Conservation (phyloP, 495 filamentous ascomycete genomes). For the Coniosporium apollinis region DNA sequence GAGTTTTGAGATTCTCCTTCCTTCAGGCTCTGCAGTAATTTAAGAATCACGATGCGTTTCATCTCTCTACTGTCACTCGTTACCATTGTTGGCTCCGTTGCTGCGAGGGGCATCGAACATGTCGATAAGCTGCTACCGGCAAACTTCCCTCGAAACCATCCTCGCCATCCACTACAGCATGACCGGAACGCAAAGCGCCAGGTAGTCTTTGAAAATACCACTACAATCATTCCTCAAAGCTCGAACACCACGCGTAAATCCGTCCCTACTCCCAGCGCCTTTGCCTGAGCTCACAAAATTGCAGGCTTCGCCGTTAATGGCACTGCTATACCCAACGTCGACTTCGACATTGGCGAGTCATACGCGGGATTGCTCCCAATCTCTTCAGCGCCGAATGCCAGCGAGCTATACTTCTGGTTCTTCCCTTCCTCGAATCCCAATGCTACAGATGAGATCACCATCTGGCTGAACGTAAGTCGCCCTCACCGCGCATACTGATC, state of each 20-base stretch:
- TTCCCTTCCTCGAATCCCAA: constrained; percentile 19
- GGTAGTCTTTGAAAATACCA: no score
- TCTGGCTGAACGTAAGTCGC: constrained; percentile 26
- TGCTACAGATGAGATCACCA: constrained; percentile 19
- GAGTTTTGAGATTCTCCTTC: neutral
- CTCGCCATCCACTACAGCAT: no score
- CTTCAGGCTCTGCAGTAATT: neutral
- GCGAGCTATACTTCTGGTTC: constrained; percentile 27
- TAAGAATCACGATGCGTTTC: constrained; percentile 6
- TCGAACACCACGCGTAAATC: constrained; percentile 18
- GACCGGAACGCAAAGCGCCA: no score
- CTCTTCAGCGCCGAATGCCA: constrained; percentile 14
- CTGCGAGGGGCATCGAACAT: constrained; percentile 14
- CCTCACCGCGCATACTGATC: neutral
- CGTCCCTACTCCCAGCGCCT: neutral
- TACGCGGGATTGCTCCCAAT: constrained; percentile 26
- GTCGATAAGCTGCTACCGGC: constrained; percentile 9
- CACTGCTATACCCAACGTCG: constrained; percentile 22
- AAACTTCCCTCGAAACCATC: neutral
- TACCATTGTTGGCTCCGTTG: constrained; percentile 13
- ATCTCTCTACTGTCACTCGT: constrained; percentile 10
- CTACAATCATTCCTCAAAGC: constrained; percentile 20
- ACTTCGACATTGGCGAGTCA: constrained; percentile 27
- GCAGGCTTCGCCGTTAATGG: constrained; percentile 23
- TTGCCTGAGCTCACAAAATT: neutral